phyloP scores from a whole-genome alignment of 345 rosid genomes.

The Turnera subulata region DNA sequence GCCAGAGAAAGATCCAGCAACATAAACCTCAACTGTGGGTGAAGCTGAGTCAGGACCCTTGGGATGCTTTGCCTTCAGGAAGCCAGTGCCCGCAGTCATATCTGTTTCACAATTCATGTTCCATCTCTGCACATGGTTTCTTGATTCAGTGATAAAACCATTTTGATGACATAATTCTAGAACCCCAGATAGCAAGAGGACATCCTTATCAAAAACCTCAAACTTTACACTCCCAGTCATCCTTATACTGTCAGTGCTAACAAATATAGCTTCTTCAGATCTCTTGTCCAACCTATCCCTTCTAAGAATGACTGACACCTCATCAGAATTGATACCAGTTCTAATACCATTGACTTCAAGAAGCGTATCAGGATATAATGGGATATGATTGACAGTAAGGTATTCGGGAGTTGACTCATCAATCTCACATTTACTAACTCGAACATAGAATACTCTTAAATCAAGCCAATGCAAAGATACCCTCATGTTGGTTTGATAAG shows the following conservation, averaged over 20 bases:
- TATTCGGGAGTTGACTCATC: constrained; percentile 63
- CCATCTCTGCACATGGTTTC: constrained; percentile 55
- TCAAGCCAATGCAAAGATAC: constrained; percentile 50
- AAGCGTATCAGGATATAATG: constrained; percentile 61
- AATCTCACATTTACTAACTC: constrained; percentile 66
- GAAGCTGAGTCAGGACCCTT: constrained; percentile 40
- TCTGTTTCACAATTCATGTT: constrained; percentile 69
- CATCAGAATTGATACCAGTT: constrained; percentile 53
- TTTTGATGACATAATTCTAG: constrained; percentile 55
- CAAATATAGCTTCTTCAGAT: constrained; percentile 82
- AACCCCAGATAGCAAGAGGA: constrained; percentile 64
- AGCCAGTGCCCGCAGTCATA: constrained; percentile 45
- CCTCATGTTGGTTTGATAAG: constrained; percentile 33
- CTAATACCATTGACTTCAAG: constrained; percentile 77
- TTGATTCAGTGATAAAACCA: constrained; percentile 55
- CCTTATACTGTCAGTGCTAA: constrained; percentile 78
- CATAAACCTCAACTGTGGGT: constrained; percentile 77
- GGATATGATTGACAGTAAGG: constrained; percentile 73
- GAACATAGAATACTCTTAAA: constrained; percentile 85
- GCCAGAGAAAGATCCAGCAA: constrained; percentile 72
- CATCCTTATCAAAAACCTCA: constrained; percentile 62
- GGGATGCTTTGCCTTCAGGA: constrained; percentile 59
- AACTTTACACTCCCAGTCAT: constrained; percentile 79
- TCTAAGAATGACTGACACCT: constrained; percentile 59
- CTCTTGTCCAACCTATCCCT: constrained; percentile 75